Evolutionary conservation across 768 basidiomycete species (phyloP).

Genomic region (Tricholomella constricta): DNA sequence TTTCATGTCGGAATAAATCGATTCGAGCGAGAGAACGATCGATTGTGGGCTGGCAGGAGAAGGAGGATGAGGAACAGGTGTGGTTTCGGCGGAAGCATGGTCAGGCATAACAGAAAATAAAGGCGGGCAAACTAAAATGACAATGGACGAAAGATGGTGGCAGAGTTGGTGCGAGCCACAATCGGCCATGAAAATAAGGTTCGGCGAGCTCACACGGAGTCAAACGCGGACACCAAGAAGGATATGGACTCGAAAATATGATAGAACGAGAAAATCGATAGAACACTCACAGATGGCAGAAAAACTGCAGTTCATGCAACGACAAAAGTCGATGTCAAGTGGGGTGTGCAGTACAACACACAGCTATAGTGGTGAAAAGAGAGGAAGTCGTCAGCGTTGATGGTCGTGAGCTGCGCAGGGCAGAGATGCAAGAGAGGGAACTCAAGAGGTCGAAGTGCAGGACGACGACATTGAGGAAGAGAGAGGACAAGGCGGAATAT

Average conservation of each 20-base stretch:
- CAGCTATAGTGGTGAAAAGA: slow-evolving; percentile 24
- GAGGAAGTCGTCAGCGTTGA: slow-evolving; percentile 45
- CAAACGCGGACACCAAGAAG: slow-evolving; percentile 15
- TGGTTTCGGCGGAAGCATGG: slow-evolving; percentile 26
- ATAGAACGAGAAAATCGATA: slow-evolving; percentile 12
- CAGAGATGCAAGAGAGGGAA: slow-evolving; percentile 18
- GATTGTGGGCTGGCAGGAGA: slow-evolving; percentile 41
- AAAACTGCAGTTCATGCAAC: slow-evolving; percentile 43
- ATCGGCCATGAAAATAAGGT: slow-evolving; percentile 17
- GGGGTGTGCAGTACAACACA: slow-evolving; percentile 15
- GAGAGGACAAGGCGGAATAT: slow-evolving; percentile 24
- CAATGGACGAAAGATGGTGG: not conserved
- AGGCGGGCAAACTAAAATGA: slow-evolving; percentile 11
- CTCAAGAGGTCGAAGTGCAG: slow-evolving; percentile 22
- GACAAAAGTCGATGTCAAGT: slow-evolving; percentile 24
- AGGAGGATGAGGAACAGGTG: slow-evolving; percentile 22
- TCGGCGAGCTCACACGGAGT: slow-evolving; percentile 2
- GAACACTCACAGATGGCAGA: slow-evolving; percentile 38
- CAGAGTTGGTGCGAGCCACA: not conserved
- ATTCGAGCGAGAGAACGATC: slow-evolving; percentile 44
- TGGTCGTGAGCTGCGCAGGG: slow-evolving; percentile 41
- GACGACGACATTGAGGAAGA: slow-evolving; percentile 26
- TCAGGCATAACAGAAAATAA: slow-evolving; percentile 24
- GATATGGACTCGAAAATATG: slow-evolving; percentile 3
- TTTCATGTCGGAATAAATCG: slow-evolving; percentile 68